A percentile compares a stretch with the other conserved stretches of the same genome.
These are phyloP conservation scores for Leccinum huronense DNA, from an alignment of 1,284 basidiomycete genomes.

Conservation along the genomic window DNA sequence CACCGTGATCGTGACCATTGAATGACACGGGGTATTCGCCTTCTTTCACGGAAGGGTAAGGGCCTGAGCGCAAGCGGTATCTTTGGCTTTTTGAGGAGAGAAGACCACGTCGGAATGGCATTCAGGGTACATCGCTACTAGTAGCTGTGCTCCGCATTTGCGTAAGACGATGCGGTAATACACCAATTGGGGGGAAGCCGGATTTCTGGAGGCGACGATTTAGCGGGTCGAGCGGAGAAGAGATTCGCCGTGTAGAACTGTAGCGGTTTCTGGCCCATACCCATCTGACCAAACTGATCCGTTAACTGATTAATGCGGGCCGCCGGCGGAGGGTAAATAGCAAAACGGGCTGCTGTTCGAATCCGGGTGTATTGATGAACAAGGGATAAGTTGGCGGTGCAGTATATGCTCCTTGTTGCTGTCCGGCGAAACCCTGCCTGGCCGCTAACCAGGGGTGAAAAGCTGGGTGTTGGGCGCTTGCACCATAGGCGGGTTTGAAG, in stretches of 20 bases:
- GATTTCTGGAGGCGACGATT: constrained; percentile 82
- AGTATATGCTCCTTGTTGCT: constrained; percentile 53
- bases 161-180: constrained; percentile 76
- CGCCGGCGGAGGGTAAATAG: constrained; percentile 43
- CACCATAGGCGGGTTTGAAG: constrained; percentile 40
- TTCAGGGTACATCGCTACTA: constrained; percentile 87
- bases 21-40: constrained; percentile 83
- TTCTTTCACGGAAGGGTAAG: constrained; percentile 81
- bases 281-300: constrained; percentile 88
- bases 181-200: constrained; percentile 81
- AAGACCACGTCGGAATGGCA: constrained; percentile 90
- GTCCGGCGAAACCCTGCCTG: constrained; percentile 62
- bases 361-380: constrained; percentile 54
- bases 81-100: constrained; percentile 90
- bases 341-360: constrained; percentile 49
- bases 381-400: constrained; percentile 46
- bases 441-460: constrained; percentile 78
- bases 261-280: constrained; percentile 70
- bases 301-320: constrained; percentile 62
- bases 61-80: constrained; percentile 88
- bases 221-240: constrained; percentile 86
- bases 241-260: constrained; percentile 84
- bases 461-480: constrained; percentile 57
- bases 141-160: constrained; percentile 90
- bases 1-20: constrained; percentile 79